phyloP scores from a whole-genome alignment of 2,329 filamentous ascomycete genomes.

The Colletotrichum euphorbiae region DNA sequence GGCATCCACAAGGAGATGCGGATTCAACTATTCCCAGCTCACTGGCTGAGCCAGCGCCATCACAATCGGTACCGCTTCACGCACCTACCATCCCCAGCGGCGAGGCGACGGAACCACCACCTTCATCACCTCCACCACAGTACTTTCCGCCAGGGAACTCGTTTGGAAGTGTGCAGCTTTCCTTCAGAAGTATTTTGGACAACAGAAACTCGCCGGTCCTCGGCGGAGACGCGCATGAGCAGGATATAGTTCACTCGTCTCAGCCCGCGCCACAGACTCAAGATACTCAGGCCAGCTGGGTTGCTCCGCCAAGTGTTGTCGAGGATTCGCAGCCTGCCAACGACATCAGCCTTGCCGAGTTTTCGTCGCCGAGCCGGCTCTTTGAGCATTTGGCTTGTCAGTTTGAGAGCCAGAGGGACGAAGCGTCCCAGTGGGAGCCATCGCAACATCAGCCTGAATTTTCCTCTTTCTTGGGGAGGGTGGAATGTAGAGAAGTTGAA shows the following conservation, averaged over 20 bases:
- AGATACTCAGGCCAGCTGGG: conserved; percentile 49
- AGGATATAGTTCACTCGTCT: conserved; percentile 23
- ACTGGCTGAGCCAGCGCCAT: conserved; percentile 9
- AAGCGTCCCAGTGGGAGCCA: background rate
- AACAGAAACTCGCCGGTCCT: conserved; percentile 52
- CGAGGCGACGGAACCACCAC: conserved; percentile 15
- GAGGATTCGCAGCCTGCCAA: conserved; percentile 65
- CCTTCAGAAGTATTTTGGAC: conserved; percentile 59
- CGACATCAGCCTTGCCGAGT: conserved; percentile 46
- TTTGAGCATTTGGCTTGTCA: conserved; percentile 54
- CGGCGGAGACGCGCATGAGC: background rate
- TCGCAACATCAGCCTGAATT: background rate
- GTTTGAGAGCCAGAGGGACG: conserved; percentile 17
- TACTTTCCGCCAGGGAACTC: conserved; percentile 3
- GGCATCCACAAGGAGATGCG: background rate
- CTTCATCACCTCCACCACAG: conserved; percentile 23
- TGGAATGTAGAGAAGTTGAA: background rate
- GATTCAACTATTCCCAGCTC: conserved; percentile 19
- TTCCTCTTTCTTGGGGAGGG: background rate
- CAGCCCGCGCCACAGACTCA: conserved; percentile 5
- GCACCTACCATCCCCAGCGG: conserved; percentile 16
- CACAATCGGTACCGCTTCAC: conserved; percentile 26
- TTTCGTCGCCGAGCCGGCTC: conserved; percentile 62
- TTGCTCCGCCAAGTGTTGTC: conserved; percentile 61
- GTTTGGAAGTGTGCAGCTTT: conserved; percentile 51